Conservation (phyloP, 2,329 filamentous ascomycete species). For the Colletotrichum endophyticum region DNA sequence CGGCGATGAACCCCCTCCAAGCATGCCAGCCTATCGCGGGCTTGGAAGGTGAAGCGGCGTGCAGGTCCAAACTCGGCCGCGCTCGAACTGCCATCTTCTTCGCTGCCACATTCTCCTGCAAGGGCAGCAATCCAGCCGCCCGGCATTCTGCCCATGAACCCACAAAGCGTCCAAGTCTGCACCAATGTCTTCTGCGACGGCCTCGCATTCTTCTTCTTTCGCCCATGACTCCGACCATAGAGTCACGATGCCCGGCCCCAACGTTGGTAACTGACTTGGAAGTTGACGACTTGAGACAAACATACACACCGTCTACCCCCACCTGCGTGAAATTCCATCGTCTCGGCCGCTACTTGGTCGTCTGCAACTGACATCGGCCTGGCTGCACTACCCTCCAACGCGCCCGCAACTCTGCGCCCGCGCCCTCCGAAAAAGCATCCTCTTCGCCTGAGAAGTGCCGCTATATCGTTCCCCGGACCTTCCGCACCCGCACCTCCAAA, state of each 20-base stretch:
- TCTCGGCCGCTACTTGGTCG: background rate
- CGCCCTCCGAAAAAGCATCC: background rate
- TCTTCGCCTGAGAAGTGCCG: background rate
- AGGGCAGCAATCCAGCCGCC: background rate
- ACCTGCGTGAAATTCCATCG: background rate
- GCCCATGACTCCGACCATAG: background rate
- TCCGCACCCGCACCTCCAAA: background rate
- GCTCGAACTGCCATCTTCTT: background rate
- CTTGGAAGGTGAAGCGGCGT: background rate
- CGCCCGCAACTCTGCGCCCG: slow-evolving; percentile 15
- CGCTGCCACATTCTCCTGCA: background rate
- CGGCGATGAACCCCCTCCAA: background rate
- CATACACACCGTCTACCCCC: background rate
- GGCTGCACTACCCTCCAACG: background rate
- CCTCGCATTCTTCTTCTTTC: background rate
- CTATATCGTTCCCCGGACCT: background rate
- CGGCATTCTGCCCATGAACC: background rate
- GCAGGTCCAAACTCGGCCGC: background rate
- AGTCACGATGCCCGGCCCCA: background rate
- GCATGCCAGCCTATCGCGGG: background rate
- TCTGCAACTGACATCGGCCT: background rate
- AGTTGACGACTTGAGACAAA: background rate
- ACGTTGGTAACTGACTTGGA: background rate
- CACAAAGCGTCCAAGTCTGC: background rate
- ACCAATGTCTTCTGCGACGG: background rate